Evolutionary conservation across 495 filamentous ascomycete genomes (phyloP), one percentile per base, ranked within the genome.

Genomic region (Podospora anserina): DNA sequence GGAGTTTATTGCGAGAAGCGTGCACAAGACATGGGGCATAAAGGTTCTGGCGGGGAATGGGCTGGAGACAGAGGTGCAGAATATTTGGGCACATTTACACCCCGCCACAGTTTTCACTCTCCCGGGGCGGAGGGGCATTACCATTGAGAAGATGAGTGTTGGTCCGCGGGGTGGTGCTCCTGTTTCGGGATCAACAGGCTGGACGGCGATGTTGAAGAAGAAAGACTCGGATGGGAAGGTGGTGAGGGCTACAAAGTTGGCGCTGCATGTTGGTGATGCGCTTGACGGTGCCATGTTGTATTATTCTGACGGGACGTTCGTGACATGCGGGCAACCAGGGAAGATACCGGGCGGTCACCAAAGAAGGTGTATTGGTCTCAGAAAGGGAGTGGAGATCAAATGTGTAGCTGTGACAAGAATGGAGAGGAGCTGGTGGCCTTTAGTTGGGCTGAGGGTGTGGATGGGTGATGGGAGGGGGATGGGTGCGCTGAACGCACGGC

Each of bases 241-340:
- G 16, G 72, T 75, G 16, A 70, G 68, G 11, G 79, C 77, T 0
- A 70, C 66, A 3, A 74, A 72, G 19, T 76, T 83, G 64, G 79
- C 80, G 66, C 61, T 82, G 15, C 74, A 78, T 7, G 77, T 82
- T 0, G 79, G 81, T 5, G 73, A 70, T 27, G 67, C 63, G 7
- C 75, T 81, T 67, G 78, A 82, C 59, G 79, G 79, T 20, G 77
- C 78, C 0, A 69, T 76, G 11, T 79, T 82, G 4, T 68, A 80
- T 58, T 83, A 79, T 65, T 69, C 63, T 18, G 78, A 81, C 32
- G 79, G 78, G 0, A 65, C 72, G 13, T 64, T 64, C 23, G 72
- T 68, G 5, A 77, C 78, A n/a, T 81, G 78, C 65, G 77, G 80
- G 0, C 77, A 76, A 6, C 67, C 69, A 57, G 66, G 67, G 7